Evolutionary conservation across 208 protist species (phyloP), one percentile per base, ranked within the genome.

Genomic region (Trypanosoma boissoni): DNA sequence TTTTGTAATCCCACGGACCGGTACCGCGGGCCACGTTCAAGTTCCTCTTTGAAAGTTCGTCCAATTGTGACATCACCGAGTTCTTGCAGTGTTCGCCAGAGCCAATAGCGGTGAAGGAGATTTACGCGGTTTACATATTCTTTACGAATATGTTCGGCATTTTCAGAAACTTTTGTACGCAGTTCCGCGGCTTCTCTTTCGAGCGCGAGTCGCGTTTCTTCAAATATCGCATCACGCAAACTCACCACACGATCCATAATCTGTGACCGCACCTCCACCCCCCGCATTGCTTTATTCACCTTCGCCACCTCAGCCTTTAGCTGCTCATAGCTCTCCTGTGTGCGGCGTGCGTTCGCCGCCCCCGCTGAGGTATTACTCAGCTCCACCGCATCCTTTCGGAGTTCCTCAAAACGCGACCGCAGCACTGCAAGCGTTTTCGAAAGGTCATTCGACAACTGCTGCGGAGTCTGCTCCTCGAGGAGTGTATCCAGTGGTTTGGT

Each of bases 101-200:
- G 81, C 85, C 88, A 94, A 59, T 94, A 94, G 2, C 81, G 83
- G 36, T 88, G 76, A 34, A 94, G 69, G 54, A 94, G 68, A 42
- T 78, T 84, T 26, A 94, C 87, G 37, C 88, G 84, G 23, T 82
- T 65, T 1, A 85, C 74, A 60, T 74, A 92, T 18, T 83, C 78
- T 7, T 72, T 69, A 21, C 73, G 88, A 34, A 94, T 86, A n/a
- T 45, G 32, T 21, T 65, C 68, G 9, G 53, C 41, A 58, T 88
- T 89, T 4, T 36, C 45, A 6, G 63, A 44, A 9, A 72, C 36
- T 57, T 82, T 43, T 9, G 49, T 32, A 32, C 58, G 28, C 34
- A 92, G 69, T 21, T 58, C 36, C 9, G 58, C 67, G 18, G 91
- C 79, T 61, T 91, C 84, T 16, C 52, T 36, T 37, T 68, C 24